Base-by-base conservation (phyloP, 768 basidiomycete species). In the Myochromella boudieri region DNA sequence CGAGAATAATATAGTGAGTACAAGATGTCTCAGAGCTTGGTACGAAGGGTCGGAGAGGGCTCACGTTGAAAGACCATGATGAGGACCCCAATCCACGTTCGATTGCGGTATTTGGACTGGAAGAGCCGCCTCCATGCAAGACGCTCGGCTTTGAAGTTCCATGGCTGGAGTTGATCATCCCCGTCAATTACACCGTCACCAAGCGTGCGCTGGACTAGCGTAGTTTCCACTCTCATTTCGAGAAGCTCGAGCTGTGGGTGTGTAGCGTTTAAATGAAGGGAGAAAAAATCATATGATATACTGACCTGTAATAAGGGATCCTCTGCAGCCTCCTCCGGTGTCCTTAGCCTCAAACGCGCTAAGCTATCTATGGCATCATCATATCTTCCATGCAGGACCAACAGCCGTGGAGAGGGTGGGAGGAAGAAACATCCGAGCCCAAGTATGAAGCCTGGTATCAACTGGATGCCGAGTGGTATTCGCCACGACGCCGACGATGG, bases 51-150 rank as follows among this genome's bases (percentile, higher is more conserved):
- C n/a, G 39, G 14, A 15, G 26, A 42, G 25, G 14, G 65, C 82
- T 31, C 53, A 88, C 89, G 90, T 65, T 92, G 90, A 56, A 91
- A 91, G 42, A 87, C 80, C 84, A 90, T 89, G 54, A 90, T 78
- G 58, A 82, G 64, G 6, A 88, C 70, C 2, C 87, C 88, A 29
- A 91, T 77, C 59, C 78, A 63, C 0, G 89, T 91, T 26, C 87
- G 74, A 43, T 74, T 68, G 12, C 79, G 65, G 57, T 84, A 82
- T 44, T 75, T 75, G 1, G 55, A 59, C 6, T 65, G 65, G 46
- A 87, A 83, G 7, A 91, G 69, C 20, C 69, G 69, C 6, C 58
- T 68, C 88, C 87, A 91, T 0, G 70, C 64, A 3, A 51, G 57
- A 33, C 69, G 58, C 40, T 77, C 74, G 33, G 70, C 67, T 11